Conservation (phyloP, 164 flowering plant genomes). For the Euptelea pleiosperma region DNA sequence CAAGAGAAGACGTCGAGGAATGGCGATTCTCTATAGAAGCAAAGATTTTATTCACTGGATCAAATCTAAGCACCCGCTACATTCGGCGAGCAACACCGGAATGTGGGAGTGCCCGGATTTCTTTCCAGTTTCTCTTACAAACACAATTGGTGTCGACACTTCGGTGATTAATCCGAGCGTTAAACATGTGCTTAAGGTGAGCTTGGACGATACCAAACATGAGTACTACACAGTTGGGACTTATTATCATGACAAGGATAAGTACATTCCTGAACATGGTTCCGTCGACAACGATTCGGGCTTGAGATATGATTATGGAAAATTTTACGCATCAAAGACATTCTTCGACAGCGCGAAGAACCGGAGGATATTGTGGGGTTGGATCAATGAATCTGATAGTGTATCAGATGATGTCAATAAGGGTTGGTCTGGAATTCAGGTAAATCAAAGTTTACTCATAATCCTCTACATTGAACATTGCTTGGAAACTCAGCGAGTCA, state of each 20-base stretch:
- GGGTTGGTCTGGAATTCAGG: constrained; percentile 34
- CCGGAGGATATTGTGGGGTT: constrained; percentile 48
- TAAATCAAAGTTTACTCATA: neutral
- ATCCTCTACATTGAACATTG: too few relatives aligned
- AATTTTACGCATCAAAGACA: constrained; percentile 55
- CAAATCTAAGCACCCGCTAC: constrained; percentile 32
- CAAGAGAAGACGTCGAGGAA: constrained; percentile 33
- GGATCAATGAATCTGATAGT: constrained; percentile 33
- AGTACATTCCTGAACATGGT: constrained; percentile 23
- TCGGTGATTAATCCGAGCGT: constrained; percentile 19
- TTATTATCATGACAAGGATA: constrained; percentile 25
- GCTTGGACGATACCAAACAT: constrained; percentile 26
- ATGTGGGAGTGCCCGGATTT: constrained; percentile 88
- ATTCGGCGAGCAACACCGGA: constrained; percentile 36
- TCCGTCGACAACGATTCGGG: constrained; percentile 16
- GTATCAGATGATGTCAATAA: constrained; percentile 1
- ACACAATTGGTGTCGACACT: constrained; percentile 38
- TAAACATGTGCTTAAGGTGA: constrained; percentile 48
- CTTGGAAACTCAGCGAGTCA: too few relatives aligned
- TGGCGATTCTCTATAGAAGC: constrained; percentile 48
- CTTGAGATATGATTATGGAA: constrained; percentile 56
- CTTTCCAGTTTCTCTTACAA: constrained; percentile 38
- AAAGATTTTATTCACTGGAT: constrained; percentile 51
- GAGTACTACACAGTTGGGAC: constrained; percentile 43
- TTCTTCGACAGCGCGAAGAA: constrained; percentile 40